A percentile compares a stretch with the other conserved stretches of the same genome.
Conservation (phyloP, 768 basidiomycete genomes). For the Tylopilus subfusipes region DNA sequence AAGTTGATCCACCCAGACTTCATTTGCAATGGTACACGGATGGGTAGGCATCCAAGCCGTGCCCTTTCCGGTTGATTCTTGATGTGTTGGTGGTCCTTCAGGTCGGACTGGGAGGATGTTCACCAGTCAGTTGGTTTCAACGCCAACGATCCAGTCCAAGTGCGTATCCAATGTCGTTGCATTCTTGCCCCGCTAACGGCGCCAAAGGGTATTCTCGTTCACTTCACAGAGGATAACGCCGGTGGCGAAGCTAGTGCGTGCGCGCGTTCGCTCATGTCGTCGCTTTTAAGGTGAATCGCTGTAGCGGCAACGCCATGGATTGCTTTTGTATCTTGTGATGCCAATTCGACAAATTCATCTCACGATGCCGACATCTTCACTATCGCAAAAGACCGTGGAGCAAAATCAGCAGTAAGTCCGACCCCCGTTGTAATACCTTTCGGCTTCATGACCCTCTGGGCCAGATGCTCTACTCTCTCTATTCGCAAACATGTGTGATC, state of each 20-base stretch:
- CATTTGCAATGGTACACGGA: slow-evolving; percentile 58
- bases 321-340: slow-evolving; percentile 81
- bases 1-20: slow-evolving; percentile 49
- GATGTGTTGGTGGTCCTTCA: slow-evolving; percentile 23
- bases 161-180: slow-evolving; percentile 25
- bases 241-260: slow-evolving; percentile 47
- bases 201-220: slow-evolving; percentile 72
- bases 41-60: slow-evolving; percentile 33
- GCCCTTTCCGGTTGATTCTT: slow-evolving; percentile 2
- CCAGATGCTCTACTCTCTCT: slow-evolving; percentile 75
- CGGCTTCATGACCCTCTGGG: slow-evolving; percentile 1
- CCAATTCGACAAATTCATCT: slow-evolving; percentile 64
- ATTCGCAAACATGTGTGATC: slow-evolving; percentile 70
- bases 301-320: slow-evolving; percentile 84
- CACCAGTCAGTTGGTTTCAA: slow-evolving; percentile 54
- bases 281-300: slow-evolving; percentile 15
- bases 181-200: neutral
- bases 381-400: slow-evolving; percentile 72
- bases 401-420: slow-evolving; percentile 66
- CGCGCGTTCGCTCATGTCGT: slow-evolving; percentile 29
- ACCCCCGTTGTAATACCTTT: neutral
- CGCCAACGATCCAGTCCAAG: slow-evolving; percentile 53
- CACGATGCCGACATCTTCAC: slow-evolving; percentile 74
- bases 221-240: slow-evolving; percentile 67
- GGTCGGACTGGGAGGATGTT: slow-evolving; percentile 51